These are phyloP conservation scores for Amanita rubescens DNA, from an alignment of 768 basidiomycete species.

Conservation along the genomic window DNA sequence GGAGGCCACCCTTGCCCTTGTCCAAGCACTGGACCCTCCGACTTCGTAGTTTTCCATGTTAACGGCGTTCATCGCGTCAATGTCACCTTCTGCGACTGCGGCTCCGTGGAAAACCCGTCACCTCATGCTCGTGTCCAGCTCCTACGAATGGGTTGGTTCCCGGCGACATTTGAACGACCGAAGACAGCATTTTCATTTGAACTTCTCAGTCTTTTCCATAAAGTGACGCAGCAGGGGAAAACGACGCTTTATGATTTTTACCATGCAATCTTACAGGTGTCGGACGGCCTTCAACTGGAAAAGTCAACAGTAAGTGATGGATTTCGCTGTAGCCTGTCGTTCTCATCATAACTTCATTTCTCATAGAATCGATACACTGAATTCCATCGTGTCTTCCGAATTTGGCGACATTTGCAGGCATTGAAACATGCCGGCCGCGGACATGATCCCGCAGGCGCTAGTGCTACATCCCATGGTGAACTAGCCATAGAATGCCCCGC, in stretches of 20 bases:
- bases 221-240: neutral
- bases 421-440: slow-evolving; percentile 14
- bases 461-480: slow-evolving; percentile 9
- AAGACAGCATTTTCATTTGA: neutral
- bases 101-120: neutral
- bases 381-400: slow-evolving; percentile 9
- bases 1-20: neutral
- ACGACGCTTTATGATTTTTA: neutral
- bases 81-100: neutral
- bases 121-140: no score
- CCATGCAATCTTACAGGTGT: neutral
- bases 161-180: neutral
- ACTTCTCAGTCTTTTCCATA: neutral
- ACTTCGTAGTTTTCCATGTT: neutral
- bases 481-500: slow-evolving; percentile 17
- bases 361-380: slow-evolving; percentile 10
- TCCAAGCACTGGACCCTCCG: neutral
- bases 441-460: slow-evolving; percentile 13
- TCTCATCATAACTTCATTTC: neutral
- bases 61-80: neutral
- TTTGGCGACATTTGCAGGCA: slow-evolving; percentile 16
- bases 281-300: neutral
- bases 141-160: neutral
- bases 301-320: no score
- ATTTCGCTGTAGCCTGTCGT: neutral